phyloP scores from a whole-genome alignment of 768 basidiomycete species.

The Crassisporium funariophilum region DNA sequence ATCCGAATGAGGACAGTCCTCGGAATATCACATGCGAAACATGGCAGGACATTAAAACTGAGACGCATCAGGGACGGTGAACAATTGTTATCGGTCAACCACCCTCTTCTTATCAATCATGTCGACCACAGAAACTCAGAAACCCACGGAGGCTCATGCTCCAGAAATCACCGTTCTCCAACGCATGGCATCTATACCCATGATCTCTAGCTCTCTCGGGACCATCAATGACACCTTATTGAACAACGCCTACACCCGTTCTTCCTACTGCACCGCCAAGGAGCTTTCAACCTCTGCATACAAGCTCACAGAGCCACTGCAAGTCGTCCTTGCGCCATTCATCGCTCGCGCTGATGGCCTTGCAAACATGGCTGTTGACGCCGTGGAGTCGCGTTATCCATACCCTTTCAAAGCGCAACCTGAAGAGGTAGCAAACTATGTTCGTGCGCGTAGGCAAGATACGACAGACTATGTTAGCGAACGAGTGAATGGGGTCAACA shows the following conservation, averaged over 20 bases:
- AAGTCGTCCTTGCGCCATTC: constrained; percentile 64
- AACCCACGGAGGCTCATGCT: constrained; percentile 21
- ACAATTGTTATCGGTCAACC: too few species aligned
- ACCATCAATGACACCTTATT: constrained; percentile 62
- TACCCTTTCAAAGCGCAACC: constrained; percentile 76
- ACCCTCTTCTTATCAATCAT: too few species aligned
- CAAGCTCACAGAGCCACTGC: constrained; percentile 65
- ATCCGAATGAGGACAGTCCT: too few species aligned
- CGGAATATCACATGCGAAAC: too few species aligned
- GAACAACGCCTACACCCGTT: constrained; percentile 60
- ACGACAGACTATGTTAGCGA: constrained; percentile 48
- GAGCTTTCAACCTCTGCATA: constrained; percentile 59
- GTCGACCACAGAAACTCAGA: constrained; percentile 31
- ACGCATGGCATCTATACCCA: constrained; percentile 73
- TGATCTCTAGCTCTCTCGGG: constrained; percentile 64
- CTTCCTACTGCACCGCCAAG: constrained; percentile 68
- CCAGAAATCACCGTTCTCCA: constrained; percentile 64
- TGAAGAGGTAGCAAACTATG: constrained; percentile 64
- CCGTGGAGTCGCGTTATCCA: constrained; percentile 71
- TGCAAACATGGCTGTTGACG: constrained; percentile 77
- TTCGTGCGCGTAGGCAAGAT: constrained; percentile 58
- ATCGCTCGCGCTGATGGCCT: constrained; percentile 63
- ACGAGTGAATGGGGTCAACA: constrained; percentile 45
- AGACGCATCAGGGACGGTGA: too few species aligned
- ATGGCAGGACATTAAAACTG: too few species aligned